Evolutionary conservation across 2,329 filamentous ascomycete genomes (phyloP).

Genomic region (Aureobasidium vineae): DNA sequence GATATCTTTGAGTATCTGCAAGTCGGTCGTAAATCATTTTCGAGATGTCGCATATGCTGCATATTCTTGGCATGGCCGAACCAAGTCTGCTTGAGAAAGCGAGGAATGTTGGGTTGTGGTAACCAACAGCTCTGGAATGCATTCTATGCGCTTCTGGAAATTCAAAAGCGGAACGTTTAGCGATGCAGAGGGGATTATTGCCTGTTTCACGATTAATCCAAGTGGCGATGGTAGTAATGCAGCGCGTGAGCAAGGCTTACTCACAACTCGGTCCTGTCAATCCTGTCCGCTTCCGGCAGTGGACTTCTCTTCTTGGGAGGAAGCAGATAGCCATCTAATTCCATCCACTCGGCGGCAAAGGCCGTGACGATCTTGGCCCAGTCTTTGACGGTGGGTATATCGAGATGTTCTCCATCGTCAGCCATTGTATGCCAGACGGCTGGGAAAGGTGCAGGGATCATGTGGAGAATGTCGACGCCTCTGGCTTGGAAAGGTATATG

Average conservation of each 20-base stretch:
- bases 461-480: constrained; percentile 83
- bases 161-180: background rate
- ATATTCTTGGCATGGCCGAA: background rate
- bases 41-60: background rate
- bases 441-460: constrained; percentile 84
- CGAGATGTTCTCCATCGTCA: constrained; percentile 82
- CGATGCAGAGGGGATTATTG: constrained; percentile 3
- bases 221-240: background rate
- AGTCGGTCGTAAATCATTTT: background rate
- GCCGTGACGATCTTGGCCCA: constrained; percentile 83
- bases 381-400: constrained; percentile 75
- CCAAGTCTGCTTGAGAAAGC: background rate
- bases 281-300: constrained; percentile 2
- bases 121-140: constrained; percentile 10
- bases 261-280: constrained; percentile 28
- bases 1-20: background rate
- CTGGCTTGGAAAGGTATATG: constrained; percentile 86
- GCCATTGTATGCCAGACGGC: constrained; percentile 79
- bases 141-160: background rate
- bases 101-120: constrained; percentile 18
- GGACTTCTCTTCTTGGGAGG: constrained; percentile 17
- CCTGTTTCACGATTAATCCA: constrained; percentile 17
- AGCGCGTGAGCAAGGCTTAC: constrained; percentile 23
- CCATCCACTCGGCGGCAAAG: constrained; percentile 91
- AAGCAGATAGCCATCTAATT: constrained; percentile 61